Conservation (phyloP, 306 rosid genomes). For the Sphenostylis stenocarpa region DNA sequence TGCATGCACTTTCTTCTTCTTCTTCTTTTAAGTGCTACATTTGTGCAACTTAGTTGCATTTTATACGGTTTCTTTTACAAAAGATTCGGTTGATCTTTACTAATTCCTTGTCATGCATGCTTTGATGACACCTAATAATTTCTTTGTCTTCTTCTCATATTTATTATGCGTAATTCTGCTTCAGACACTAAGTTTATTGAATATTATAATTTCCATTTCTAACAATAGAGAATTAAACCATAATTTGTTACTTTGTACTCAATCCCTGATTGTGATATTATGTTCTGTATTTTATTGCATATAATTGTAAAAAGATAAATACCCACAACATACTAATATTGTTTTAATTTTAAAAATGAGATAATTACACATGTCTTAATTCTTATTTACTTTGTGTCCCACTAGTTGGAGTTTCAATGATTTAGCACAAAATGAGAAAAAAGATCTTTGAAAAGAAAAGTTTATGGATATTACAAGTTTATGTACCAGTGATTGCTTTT, state of each 20-base stretch:
- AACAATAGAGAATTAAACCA: not conserved
- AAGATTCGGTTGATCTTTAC: slow-evolving; percentile 20
- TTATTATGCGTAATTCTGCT: not conserved
- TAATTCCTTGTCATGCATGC: slow-evolving; percentile 9
- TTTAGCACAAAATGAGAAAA: not conserved
- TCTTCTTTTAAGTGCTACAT: not conserved
- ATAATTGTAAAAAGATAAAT: too few species aligned
- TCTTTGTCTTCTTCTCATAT: slow-evolving; percentile 7
- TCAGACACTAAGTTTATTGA: not conserved
- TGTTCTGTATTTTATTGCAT: not conserved
- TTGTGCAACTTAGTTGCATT: slow-evolving; percentile 15
- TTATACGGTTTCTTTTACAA: slow-evolving; percentile 1
- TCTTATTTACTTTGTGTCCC: not conserved
- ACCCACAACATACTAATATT: not conserved
- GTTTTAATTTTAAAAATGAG: not conserved
- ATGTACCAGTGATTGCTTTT: not conserved
- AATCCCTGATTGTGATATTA: not conserved
- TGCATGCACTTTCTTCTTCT: not conserved
- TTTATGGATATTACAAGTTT: not conserved
- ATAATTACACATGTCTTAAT: not conserved
- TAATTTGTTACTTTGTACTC: not conserved
- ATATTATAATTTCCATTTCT: not conserved
- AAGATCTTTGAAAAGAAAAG: not conserved
- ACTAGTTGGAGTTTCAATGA: not conserved
- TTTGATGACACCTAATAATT: slow-evolving; percentile 27